Evolutionary conservation across 805 yeast species (phyloP).

Genomic region (Wickerhamomyces bisporus): DNA sequence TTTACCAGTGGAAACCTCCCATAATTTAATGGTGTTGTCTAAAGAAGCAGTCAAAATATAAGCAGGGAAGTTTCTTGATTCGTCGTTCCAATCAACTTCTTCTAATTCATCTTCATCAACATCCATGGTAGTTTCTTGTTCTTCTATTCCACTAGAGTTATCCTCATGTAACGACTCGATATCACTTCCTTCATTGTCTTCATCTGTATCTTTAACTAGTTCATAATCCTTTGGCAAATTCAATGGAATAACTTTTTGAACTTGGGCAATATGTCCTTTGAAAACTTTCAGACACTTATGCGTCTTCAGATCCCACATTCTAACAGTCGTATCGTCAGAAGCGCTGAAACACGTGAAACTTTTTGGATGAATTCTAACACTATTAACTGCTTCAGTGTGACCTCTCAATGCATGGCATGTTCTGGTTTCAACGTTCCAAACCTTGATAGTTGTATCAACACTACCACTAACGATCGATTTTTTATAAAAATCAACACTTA

Average conservation of each 20-base stretch:
- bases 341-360: slow-evolving; percentile 80
- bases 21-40: slow-evolving; percentile 87
- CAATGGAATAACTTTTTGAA: slow-evolving; percentile 86
- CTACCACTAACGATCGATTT: slow-evolving; percentile 89
- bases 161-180: slow-evolving; percentile 10
- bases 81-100: slow-evolving; percentile 22
- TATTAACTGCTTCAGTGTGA: slow-evolving; percentile 87
- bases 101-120: slow-evolving; percentile 23
- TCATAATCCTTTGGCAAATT: slow-evolving; percentile 62
- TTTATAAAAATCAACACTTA: slow-evolving; percentile 74
- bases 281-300: slow-evolving; percentile 76
- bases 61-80: slow-evolving; percentile 53
- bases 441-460: slow-evolving; percentile 86
- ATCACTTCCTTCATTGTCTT: slow-evolving; percentile 15
- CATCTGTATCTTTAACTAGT: slow-evolving; percentile 33
- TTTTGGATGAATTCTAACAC: slow-evolving; percentile 78
- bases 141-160: slow-evolving; percentile 11
- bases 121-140: slow-evolving; percentile 12
- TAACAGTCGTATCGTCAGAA: slow-evolving; percentile 85
- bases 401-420: slow-evolving; percentile 92
- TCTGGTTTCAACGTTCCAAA: slow-evolving; percentile 94
- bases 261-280: slow-evolving; percentile 89
- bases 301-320: slow-evolving; percentile 90
- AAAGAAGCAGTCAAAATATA: slow-evolving; percentile 82
- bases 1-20: slow-evolving; percentile 85